phyloP scores from a whole-genome alignment of 1,284 basidiomycete genomes.

The Cryptococcus neoformans region DNA sequence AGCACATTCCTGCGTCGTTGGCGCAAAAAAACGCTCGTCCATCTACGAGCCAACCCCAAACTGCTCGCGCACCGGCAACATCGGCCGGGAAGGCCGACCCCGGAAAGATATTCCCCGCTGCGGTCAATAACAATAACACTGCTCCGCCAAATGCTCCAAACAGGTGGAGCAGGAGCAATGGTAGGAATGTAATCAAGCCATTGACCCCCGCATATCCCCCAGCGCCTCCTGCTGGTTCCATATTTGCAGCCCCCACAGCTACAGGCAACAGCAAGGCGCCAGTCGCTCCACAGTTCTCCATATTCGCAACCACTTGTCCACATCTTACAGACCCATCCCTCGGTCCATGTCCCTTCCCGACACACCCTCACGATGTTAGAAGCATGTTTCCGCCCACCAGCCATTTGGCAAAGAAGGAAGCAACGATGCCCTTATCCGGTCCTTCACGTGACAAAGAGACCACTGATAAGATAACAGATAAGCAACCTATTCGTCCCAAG shows the following conservation, averaged over 20 bases:
- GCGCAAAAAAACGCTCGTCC: background rate
- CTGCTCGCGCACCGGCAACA: background rate
- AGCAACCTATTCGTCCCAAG: background rate
- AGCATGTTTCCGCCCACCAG: conserved; percentile 16
- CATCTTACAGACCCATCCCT: conserved; percentile 13
- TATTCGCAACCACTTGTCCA: conserved; percentile 12
- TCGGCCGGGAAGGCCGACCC: background rate
- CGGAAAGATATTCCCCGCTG: background rate
- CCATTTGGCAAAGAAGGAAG: conserved; percentile 2
- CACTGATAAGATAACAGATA: background rate
- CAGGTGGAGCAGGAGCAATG: no score
- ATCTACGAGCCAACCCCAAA: background rate
- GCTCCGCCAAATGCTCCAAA: no score
- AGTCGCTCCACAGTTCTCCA: conserved; percentile 5
- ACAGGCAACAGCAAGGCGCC: background rate
- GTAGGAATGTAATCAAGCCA: no score
- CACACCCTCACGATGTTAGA: conserved; percentile 17
- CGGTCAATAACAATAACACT: background rate
- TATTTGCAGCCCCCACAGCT: background rate
- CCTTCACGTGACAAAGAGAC: background rate
- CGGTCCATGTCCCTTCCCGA: conserved; percentile 17
- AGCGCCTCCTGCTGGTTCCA: background rate
- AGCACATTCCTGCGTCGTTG: background rate
- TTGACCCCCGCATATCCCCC: background rate
- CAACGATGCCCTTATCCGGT: background rate